Evolutionary conservation across 1,284 basidiomycete genomes (phyloP), one percentile per base, ranked within the genome.

Genomic region (Acaromyces ingoldii): DNA sequence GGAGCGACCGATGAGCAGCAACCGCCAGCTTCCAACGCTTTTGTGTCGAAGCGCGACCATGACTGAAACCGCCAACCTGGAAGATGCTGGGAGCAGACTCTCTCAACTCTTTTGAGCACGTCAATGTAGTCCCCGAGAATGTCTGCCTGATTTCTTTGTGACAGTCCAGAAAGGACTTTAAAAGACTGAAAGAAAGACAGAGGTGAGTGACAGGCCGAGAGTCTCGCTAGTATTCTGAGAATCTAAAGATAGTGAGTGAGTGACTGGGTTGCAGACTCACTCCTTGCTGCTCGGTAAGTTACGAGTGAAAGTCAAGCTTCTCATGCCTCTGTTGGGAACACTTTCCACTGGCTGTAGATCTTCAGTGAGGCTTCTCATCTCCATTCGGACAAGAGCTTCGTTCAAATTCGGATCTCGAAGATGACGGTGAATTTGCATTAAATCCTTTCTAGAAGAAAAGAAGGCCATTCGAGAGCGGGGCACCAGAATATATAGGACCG

Each of bases 1-100:
- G 11, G 17, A 31, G 60, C 60, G 25, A 60, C 29, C 85, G 80
- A 74, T 91, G 88, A 0, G 86, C 82, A 0, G 87, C 88, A 62
- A 87, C 89, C 87, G 88, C 91, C 61, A 86, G 88, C 0, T 83
- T 84, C 89, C 89, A 91, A 2, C 28, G n/a, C 79, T 77, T 15
- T 79, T 78, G 38, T 81, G 79, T 33, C 65, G 57, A 58, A 85
- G 85, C 51, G 13, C 34, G 21, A 24, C 49, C 46, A n/a, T 84
- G 83, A 15, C 86, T 84, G 77, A 80, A 87, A 0, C 87, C 87
- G 34, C 79, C 82, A 6, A 89, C 77, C 33, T 85, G 78, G 73
- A 90, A 89, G 10, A 89, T 83, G 21, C 48, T 47, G 3, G 68
- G 68, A 0, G 61, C 66, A 10, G 54, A 40, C 26, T 71, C 66